phyloP scores from a whole-genome alignment of 2,329 filamentous ascomycete genomes.

The Stagonosporopsis tanaceti region DNA sequence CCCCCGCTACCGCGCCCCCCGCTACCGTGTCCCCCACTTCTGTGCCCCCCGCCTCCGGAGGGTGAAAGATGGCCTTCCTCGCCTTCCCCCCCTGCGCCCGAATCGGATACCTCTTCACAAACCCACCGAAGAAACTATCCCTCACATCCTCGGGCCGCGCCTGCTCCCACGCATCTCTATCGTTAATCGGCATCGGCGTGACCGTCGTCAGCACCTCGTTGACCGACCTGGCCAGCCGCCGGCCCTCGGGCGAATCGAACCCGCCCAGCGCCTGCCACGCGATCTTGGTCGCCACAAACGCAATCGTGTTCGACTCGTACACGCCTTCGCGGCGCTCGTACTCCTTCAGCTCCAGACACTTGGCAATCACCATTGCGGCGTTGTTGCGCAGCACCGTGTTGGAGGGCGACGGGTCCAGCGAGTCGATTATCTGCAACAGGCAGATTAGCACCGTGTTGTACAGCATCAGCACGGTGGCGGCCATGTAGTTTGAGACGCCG shows the following conservation, averaged over 20 bases:
- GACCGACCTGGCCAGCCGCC: constrained; percentile 24
- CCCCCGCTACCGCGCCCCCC: no score
- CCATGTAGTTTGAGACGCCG: constrained; percentile 28
- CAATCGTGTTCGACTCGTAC: constrained; percentile 35
- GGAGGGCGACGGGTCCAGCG: constrained; percentile 25
- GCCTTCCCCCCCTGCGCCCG: background rate
- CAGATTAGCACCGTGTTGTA: constrained; percentile 36
- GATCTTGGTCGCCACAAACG: constrained; percentile 35
- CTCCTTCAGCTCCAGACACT: constrained; percentile 32
- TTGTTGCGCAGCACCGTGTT: constrained; percentile 25
- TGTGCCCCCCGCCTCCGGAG: background rate
- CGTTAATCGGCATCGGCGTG: background rate
- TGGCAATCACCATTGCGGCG: constrained; percentile 30
- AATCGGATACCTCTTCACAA: constrained; percentile 3
- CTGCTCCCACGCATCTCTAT: constrained; percentile 12
- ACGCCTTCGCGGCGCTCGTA: constrained; percentile 26
- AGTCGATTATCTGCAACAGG: constrained; percentile 30
- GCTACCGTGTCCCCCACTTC: no score
- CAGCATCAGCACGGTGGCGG: constrained; percentile 35
- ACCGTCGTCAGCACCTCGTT: constrained; percentile 1
- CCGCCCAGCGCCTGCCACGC: constrained; percentile 39
- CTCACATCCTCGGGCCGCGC: constrained; percentile 9
- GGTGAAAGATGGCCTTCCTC: background rate
- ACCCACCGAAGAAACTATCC: constrained; percentile 10
- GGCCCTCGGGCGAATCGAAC: constrained; percentile 32